phyloP scores from a whole-genome alignment of 1,139 yeast species.

The Pichia sp. region DNA sequence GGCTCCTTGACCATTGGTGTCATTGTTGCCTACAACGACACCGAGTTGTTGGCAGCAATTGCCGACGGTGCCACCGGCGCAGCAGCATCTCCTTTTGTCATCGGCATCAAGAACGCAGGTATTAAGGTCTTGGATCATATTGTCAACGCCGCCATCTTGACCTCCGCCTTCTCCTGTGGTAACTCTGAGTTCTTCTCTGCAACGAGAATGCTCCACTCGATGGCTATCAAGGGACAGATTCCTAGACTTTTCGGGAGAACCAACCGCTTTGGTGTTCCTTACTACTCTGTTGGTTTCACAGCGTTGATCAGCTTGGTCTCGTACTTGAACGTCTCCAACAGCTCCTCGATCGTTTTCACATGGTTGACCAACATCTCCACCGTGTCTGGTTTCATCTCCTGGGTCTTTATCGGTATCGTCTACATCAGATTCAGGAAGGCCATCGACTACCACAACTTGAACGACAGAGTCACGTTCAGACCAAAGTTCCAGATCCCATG shows the following conservation, averaged over 20 bases:
- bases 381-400: constrained; percentile 43
- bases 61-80: constrained; percentile 30
- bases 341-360: constrained; percentile 32
- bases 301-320: constrained; percentile 38
- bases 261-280: constrained; percentile 43
- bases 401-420: constrained; percentile 42
- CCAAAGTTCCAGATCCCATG: constrained; percentile 44
- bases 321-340: constrained; percentile 30
- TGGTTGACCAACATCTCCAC: constrained; percentile 44
- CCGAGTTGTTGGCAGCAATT: constrained; percentile 18
- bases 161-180: constrained; percentile 42
- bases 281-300: constrained; percentile 34
- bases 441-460: constrained; percentile 39
- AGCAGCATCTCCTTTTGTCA: constrained; percentile 48
- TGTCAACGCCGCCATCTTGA: constrained; percentile 39
- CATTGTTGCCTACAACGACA: constrained; percentile 21
- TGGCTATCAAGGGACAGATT: constrained; percentile 44
- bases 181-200: constrained; percentile 39
- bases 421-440: constrained; percentile 56
- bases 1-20: constrained; percentile 46
- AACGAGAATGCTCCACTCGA: constrained; percentile 38
- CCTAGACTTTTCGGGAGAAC: constrained; percentile 43
- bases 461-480: constrained; percentile 46
- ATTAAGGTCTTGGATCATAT: constrained; percentile 36
- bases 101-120: constrained; percentile 42